Evolutionary conservation across 2,329 filamentous ascomycete genomes (phyloP), one percentile per base, ranked within the genome.

Genomic region (Karstenula rhodostoma): DNA sequence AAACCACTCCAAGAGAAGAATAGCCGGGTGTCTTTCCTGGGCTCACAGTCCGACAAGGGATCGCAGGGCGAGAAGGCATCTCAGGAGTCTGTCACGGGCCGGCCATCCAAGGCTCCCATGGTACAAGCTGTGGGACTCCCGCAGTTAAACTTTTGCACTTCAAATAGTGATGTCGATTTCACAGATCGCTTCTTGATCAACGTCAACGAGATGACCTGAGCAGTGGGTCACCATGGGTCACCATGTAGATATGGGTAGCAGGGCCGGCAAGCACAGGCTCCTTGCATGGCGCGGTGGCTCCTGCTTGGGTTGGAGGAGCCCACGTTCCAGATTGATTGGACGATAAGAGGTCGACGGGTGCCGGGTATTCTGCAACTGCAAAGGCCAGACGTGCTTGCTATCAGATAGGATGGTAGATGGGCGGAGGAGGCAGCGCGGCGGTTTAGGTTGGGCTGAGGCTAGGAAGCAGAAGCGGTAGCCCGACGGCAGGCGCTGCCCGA

Each of bases 321-420:
- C 75, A 77, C 75, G 75, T 77, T 77, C 66, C 57, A 42, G 68
- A 67, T 64, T 70, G 73, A 77, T 77, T 77, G 75, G 75, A 60
- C 66, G 67, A 68, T 61, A 70, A 69, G 37, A 40, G 29, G 59
- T 44, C 56, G 50, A 58, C 7, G 53, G 29, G 47, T 15, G 43
- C 48, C 61, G 58, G 37, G 33, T 52, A 27, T 47, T 19, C 32
- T 56, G 56, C 62, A 57, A 40, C 9, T 59, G 58, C 58, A 58
- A 54, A 55, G 44, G 52, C 13, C 49, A 40, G 37, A 59, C 57
- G 35, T 50, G 57, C 57, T 53, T 33, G 19, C 54, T 49, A 22
- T 32, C 55, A 44, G 56, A 51, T 35, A 51, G 33, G 56, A 50
- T 12, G 17, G 53, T 35, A 32, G 42, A 49, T 33, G 51, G 46